Conservation (phyloP, 257 asterid species). For the Penstemon newberryi region DNA sequence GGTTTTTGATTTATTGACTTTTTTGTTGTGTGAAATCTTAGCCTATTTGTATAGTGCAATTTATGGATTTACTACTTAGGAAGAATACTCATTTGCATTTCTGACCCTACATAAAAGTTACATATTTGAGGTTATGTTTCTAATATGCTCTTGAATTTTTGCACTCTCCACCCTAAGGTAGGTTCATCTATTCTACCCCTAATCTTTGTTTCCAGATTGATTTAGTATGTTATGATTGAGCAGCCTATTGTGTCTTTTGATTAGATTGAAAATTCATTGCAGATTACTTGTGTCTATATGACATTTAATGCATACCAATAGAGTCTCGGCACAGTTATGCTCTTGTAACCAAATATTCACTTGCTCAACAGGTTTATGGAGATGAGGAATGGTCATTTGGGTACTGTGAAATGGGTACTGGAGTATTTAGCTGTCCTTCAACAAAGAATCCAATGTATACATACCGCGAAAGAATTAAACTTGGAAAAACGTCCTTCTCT, state of each 20-base stretch:
- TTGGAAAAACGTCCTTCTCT: slow-evolving; percentile 70
- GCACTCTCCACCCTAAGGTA: not conserved
- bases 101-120: too few species aligned
- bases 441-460: slow-evolving; percentile 94
- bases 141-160: not conserved
- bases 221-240: not conserved
- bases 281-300: slow-evolving; percentile 4
- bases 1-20: too few species aligned
- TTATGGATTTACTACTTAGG: too few species aligned
- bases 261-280: slow-evolving; percentile 7
- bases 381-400: slow-evolving; percentile 99
- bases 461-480: slow-evolving; percentile 71
- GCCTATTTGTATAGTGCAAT: too few species aligned
- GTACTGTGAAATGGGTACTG: slow-evolving; percentile 91
- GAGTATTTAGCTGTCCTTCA: slow-evolving; percentile 90
- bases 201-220: not conserved
- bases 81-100: too few species aligned
- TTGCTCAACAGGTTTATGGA: slow-evolving; percentile 55
- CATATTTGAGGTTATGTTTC: too few species aligned
- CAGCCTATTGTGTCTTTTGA: slow-evolving; percentile 6
- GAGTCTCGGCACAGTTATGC: slow-evolving; percentile 1
- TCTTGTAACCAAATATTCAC: slow-evolving; percentile 10
- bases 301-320: not conserved
- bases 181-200: not conserved
- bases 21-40: too few species aligned